Base-by-base conservation (phyloP, 345 rosid species). In the Rhodomyrtus tomentosa region DNA sequence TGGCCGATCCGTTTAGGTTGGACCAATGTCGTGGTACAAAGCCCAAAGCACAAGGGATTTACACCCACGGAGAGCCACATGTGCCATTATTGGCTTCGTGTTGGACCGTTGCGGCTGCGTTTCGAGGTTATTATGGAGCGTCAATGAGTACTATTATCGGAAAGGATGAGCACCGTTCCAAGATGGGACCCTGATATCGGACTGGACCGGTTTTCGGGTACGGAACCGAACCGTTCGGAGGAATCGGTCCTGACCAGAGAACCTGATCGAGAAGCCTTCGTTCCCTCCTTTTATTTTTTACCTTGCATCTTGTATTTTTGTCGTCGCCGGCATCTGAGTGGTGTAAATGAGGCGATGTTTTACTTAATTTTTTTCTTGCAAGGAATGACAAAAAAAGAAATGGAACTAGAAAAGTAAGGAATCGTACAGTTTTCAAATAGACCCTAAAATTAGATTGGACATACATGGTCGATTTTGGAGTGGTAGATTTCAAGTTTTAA, bases 391-490 rank as follows among this genome's bases (percentile, higher is more conserved):
- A 4, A 4, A 24, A 24, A 11, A 10, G 4, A 10, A 8, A 0
- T 12, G 2, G 10, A 24, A 10, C 6, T 1, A 10, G 2, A 56
- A 56, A 11, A n/a, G 0, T n/a, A 56, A 56, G 8, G 32, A 56
- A 58, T n/a, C 13, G 13, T 36, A 6, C 7, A 12, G 36, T 58
- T 58, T 1, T 8, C 14, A 3, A 1, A 1, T n/a, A 58, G 68
- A 58, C 4, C 20, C 1, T 12, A 8, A 27, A 6, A 58, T 1
- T 2, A 5, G 3, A 58, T 29, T n/a, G 6, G 32, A 5, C 8
- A 0, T 0, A n/a, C 14, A 56, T 56, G 32, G 68, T n/a, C 18
- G 15, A 5, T n/a, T n/a, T n/a, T 2, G 1, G 3, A 32, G 8
- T 58, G 20, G 0, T 58, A 58, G 4, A 18, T n/a, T n/a, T 27